Percentiles rank a stretch among this genome's conserved stretches.
Conservation (phyloP, 2,329 filamentous ascomycete species). For the Aureobasidium sp. region DNA sequence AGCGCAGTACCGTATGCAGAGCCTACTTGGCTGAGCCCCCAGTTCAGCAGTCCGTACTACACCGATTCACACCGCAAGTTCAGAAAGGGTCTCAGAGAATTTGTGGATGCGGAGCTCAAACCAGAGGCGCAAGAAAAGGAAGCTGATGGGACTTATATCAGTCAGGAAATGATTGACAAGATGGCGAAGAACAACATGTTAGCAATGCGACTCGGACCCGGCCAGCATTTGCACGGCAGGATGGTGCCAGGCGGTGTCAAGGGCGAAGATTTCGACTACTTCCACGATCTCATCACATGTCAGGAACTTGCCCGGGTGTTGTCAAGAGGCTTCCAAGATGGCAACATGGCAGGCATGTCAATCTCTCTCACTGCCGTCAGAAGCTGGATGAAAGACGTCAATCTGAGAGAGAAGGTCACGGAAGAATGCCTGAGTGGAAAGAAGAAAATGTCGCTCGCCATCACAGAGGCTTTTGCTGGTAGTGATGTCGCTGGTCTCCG, state of each 20-base stretch:
- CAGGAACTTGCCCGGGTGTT: constrained; percentile 67
- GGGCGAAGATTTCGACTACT: constrained; percentile 69
- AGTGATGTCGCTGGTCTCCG: constrained; percentile 72
- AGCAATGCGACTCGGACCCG: constrained; percentile 76
- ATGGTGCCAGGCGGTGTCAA: constrained; percentile 61
- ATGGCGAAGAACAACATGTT: constrained; percentile 69
- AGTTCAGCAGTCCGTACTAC: constrained; percentile 75
- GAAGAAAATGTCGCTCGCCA: constrained; percentile 84
- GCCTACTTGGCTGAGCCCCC: constrained; percentile 69
- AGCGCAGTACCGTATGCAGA: constrained; percentile 76
- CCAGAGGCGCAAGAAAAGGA: constrained; percentile 73
- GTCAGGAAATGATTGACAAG: constrained; percentile 61
- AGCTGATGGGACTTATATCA: constrained; percentile 61
- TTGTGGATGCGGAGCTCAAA: constrained; percentile 61
- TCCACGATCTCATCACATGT: constrained; percentile 66
- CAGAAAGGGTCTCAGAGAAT: constrained; percentile 61
- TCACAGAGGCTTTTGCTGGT: constrained; percentile 82
- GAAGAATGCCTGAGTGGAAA: constrained; percentile 67
- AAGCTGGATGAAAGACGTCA: constrained; percentile 64
- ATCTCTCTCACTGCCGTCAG: constrained; percentile 73
- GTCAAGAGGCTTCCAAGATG: constrained; percentile 75
- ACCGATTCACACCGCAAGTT: constrained; percentile 63
- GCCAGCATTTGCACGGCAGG: constrained; percentile 68
- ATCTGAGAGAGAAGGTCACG: constrained; percentile 57
- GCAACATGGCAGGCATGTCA: constrained; percentile 79